phyloP scores from a whole-genome alignment of 495 filamentous ascomycete genomes.

The Cetradonia linearis region DNA sequence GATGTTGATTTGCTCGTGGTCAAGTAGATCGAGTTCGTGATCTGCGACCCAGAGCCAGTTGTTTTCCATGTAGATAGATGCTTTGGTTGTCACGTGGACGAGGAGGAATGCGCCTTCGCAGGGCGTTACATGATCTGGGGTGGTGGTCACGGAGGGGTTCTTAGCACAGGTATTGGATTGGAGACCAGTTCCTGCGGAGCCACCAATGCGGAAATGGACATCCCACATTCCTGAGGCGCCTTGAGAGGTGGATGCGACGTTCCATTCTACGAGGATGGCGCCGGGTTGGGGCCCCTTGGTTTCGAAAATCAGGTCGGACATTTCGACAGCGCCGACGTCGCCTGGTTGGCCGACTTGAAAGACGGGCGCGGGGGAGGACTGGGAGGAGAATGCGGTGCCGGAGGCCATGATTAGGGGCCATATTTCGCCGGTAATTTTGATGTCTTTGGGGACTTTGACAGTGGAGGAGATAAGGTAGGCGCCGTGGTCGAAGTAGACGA shows the following conservation, averaged over 20 bases:
- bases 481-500: slow-evolving; percentile 89
- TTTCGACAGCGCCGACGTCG: slow-evolving; percentile 69
- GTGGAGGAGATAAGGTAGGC: slow-evolving; percentile 79
- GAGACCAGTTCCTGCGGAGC: slow-evolving; percentile 67
- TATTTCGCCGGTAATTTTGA: slow-evolving; percentile 78
- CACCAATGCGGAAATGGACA: slow-evolving; percentile 77
- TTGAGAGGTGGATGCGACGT: slow-evolving; percentile 57
- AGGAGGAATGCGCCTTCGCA: slow-evolving; percentile 75
- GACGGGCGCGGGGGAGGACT: slow-evolving; percentile 50
- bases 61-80: slow-evolving; percentile 77
- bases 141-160: slow-evolving; percentile 44
- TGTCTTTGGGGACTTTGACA: slow-evolving; percentile 67
- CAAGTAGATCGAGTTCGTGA: slow-evolving; percentile 72
- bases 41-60: slow-evolving; percentile 94
- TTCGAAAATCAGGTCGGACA: slow-evolving; percentile 72
- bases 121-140: slow-evolving; percentile 37
- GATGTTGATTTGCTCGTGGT: slow-evolving; percentile 77
- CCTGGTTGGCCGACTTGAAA: slow-evolving; percentile 72
- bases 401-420: slow-evolving; percentile 83
- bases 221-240: slow-evolving; percentile 83
- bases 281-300: slow-evolving; percentile 72
- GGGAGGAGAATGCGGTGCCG: slow-evolving; percentile 60
- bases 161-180: slow-evolving; percentile 68
- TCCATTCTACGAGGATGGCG: slow-evolving; percentile 87
- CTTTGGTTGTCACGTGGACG: slow-evolving; percentile 63